Conservation (phyloP, 257 asterid species). For the Misopates orontium region DNA sequence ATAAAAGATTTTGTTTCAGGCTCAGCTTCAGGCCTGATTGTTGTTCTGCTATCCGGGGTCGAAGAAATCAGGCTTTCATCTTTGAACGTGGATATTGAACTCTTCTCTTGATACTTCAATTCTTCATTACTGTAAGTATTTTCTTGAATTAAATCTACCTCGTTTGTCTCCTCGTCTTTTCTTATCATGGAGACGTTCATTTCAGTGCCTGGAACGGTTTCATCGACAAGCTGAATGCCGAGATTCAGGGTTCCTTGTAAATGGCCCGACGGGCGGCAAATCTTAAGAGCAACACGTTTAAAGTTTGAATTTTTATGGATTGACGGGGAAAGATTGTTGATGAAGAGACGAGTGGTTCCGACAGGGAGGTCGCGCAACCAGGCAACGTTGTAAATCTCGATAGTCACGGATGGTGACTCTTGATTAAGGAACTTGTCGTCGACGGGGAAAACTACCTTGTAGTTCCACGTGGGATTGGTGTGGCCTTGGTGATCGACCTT, state of each 20-base stretch:
- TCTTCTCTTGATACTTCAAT: conserved; percentile 16
- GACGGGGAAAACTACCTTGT: conserved; percentile 62
- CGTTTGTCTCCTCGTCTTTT: neutral
- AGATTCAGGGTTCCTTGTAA: conserved; percentile 62
- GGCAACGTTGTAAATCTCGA: conserved; percentile 78
- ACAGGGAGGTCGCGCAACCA: conserved; percentile 87
- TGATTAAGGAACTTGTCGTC: conserved; percentile 49
- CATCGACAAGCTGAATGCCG: conserved; percentile 49
- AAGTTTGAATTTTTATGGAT: conserved; percentile 24
- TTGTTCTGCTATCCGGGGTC: conserved; percentile 20
- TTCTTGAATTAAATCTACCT: neutral
- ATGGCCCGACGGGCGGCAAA: conserved; percentile 73
- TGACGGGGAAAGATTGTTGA: conserved; percentile 56
- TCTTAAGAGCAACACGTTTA: conserved; percentile 44
- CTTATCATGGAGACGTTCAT: conserved; percentile 10
- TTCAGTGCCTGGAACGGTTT: conserved; percentile 29
- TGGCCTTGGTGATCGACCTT: conserved; percentile 71
- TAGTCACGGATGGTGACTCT: conserved; percentile 42
- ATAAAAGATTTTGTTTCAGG: conserved; percentile 25
- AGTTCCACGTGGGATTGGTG: conserved; percentile 81
- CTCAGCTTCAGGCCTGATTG: conserved; percentile 27
- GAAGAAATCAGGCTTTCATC: conserved; percentile 18
- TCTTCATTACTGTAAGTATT: neutral
- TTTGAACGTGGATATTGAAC: neutral
- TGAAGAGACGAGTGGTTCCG: conserved; percentile 59